Base-by-base conservation (phyloP, 177 flowering plant species). In the Vitis hybrid region DNA sequence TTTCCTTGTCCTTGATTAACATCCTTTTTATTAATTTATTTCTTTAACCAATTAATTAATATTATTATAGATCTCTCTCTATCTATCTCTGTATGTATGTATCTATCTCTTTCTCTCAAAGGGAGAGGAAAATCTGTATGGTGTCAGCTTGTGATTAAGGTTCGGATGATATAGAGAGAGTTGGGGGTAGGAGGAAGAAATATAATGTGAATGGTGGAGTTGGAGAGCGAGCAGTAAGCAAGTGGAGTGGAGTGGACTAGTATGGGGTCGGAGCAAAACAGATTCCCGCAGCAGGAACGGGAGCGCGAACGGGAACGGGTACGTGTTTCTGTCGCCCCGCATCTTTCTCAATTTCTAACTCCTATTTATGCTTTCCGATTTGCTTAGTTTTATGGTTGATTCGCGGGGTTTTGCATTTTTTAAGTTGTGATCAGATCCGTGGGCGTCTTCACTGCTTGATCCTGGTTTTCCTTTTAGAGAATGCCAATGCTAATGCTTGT, bases 191-290 rank as follows among this genome's bases (percentile, higher is more conserved):
- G 46, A 35, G 46, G 46, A 35, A 35, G 46, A 35, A 35, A 35
- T 35, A 35, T 35, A 14, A 35, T 62, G 64, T 8, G 50, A 35
- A 62, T 35, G 50, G 19, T 19, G 12, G 4, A 10, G 30, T 4
- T 10, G 27, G 62, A 35, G 4, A 24, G 15, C n/a, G 6, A 61
- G 18, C 50, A 52, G 32, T 27, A 11, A 65, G 9, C 12, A 11
- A 60, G 35, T 60, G 40, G 15, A 11, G 21, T 21, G 11, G 48
- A 58, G 27, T 58, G 46, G 14, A 40, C 15, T 12, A 7, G 5
- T 59, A 80, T 80, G 86, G 84, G 74, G 15, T 79, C 84, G 7
- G 82, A 79, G 75, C 84, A 83, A 77, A 75, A 75, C 24, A 73
- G 86, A 56, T 75, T 83, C 58, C 82, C 81, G 66, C 82, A 73